Evolutionary conservation across 2,329 filamentous ascomycete genomes (phyloP).

Genomic region (Triangularia verruculosa): DNA sequence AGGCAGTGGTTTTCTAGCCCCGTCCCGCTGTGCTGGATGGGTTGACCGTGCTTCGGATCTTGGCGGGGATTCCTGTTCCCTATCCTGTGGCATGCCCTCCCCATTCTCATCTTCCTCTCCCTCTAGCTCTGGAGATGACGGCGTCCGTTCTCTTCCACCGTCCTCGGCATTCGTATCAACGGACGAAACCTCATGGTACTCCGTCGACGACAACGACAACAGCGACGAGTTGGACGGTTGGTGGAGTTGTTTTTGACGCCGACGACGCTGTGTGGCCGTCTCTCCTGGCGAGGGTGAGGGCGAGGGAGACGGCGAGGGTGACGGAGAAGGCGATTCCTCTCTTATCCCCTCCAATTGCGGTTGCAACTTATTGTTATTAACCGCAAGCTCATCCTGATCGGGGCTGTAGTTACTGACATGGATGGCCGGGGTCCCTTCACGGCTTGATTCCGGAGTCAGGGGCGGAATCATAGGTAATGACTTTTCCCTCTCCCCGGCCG

Average conservation of each 20-base stretch:
- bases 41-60: conserved; percentile 14
- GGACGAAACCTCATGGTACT: neutral
- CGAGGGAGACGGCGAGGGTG: neutral
- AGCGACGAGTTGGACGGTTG: neutral
- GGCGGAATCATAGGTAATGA: conserved; percentile 36
- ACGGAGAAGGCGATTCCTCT: neutral
- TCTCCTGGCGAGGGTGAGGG: neutral
- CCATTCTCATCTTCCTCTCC: neutral
- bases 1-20: conserved; percentile 33
- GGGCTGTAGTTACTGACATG: conserved; percentile 19
- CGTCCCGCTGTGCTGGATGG: conserved; percentile 18
- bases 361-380: conserved; percentile 1
- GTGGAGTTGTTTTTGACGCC: neutral
- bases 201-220: neutral
- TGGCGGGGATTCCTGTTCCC: neutral
- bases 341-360: neutral
- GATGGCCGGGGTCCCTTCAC: conserved; percentile 26
- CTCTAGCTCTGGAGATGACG: neutral
- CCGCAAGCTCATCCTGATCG: conserved; percentile 10
- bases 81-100: neutral
- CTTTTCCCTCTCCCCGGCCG: conserved; percentile 27
- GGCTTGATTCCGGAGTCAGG: conserved; percentile 31
- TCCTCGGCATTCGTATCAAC: conserved; percentile 2
- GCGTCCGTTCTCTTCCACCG: neutral
- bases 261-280: neutral